These are phyloP conservation scores for Helianthus annuus DNA, from an alignment of 129 eudicot species.

Conservation along the genomic window DNA sequence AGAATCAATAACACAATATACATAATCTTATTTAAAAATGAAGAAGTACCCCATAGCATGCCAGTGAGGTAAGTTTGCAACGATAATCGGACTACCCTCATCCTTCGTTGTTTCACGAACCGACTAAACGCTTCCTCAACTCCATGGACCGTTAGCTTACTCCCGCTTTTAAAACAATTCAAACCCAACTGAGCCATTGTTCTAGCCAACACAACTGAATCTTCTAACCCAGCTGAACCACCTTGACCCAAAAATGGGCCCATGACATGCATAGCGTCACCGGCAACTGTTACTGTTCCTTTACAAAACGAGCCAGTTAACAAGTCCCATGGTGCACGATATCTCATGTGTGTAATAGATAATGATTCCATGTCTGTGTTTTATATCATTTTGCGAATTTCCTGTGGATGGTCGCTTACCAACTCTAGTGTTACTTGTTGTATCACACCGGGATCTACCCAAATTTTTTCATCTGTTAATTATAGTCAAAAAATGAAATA, in stretches of 20 bases:
- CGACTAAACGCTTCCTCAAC: slow-evolving; percentile 39
- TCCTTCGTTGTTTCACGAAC: slow-evolving; percentile 40
- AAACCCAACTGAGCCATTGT: slow-evolving; percentile 32
- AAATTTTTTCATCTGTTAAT: slow-evolving; percentile 28
- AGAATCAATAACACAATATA: slow-evolving; percentile 32
- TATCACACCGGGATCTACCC: slow-evolving; percentile 40
- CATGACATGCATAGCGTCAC: slow-evolving; percentile 30
- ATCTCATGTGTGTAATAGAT: slow-evolving; percentile 41
- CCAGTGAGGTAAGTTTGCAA: slow-evolving; percentile 28
- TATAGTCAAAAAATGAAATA: no score
- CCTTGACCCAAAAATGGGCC: no score
- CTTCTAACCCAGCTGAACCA: no score
- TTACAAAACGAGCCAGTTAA: slow-evolving; percentile 40
- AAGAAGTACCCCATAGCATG: slow-evolving; percentile 29
- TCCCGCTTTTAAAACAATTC: slow-evolving; percentile 7
- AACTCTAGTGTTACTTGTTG: slow-evolving; percentile 22
- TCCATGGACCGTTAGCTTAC: background rate
- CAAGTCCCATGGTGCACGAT: background rate
- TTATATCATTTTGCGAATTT: slow-evolving; percentile 40
- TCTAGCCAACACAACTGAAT: slow-evolving; percentile 43
- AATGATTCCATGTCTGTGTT: slow-evolving; percentile 30
- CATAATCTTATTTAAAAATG: slow-evolving; percentile 26
- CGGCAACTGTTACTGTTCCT: slow-evolving; percentile 57
- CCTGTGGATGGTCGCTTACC: slow-evolving; percentile 34
- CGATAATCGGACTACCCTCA: slow-evolving; percentile 39